Evolutionary conservation across 805 yeast species (phyloP).

Genomic region (Kuraishia hungarica): DNA sequence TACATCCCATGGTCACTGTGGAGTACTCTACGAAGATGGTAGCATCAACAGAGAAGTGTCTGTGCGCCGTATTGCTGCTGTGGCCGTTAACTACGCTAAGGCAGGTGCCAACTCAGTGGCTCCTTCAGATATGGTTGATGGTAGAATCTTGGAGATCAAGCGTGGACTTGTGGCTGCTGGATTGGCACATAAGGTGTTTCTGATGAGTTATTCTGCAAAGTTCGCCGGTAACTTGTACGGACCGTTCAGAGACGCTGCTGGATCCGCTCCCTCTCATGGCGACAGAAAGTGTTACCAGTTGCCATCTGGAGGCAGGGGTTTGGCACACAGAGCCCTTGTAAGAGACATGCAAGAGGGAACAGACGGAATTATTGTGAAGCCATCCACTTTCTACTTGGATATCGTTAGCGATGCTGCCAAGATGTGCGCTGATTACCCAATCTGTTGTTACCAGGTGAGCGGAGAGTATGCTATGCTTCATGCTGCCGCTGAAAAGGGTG

Average conservation of each 20-base stretch:
- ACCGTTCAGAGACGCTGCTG: constrained; percentile 97
- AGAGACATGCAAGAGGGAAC: constrained; percentile 92
- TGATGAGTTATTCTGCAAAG: constrained; percentile 92
- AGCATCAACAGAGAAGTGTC: constrained; percentile 65
- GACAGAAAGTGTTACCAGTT: constrained; percentile 91
- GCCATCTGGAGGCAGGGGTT: constrained; percentile 87
- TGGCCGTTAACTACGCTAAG: constrained; percentile 88
- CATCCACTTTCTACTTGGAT: constrained; percentile 92
- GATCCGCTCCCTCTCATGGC: constrained; percentile 81
- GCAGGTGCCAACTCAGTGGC: constrained; percentile 97
- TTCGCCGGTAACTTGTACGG: constrained; percentile 89
- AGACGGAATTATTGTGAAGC: constrained; percentile 92
- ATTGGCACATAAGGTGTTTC: constrained; percentile 79
- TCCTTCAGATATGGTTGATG: constrained; percentile 97
- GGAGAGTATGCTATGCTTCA: constrained; percentile 98
- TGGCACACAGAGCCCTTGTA: constrained; percentile 83
- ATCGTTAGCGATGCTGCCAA: constrained; percentile 81
- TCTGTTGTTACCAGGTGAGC: constrained; percentile 92
- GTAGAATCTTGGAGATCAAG: constrained; percentile 84
- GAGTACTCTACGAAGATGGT: constrained; percentile 83
- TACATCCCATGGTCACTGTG: constrained; percentile 98
- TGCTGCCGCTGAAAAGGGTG: constrained; percentile 95
- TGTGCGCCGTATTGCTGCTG: constrained; percentile 82
- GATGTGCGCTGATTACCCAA: constrained; percentile 75
- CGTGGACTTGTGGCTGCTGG: constrained; percentile 71